Base-by-base conservation (phyloP, 768 basidiomycete species). In the Suillus sp. region DNA sequence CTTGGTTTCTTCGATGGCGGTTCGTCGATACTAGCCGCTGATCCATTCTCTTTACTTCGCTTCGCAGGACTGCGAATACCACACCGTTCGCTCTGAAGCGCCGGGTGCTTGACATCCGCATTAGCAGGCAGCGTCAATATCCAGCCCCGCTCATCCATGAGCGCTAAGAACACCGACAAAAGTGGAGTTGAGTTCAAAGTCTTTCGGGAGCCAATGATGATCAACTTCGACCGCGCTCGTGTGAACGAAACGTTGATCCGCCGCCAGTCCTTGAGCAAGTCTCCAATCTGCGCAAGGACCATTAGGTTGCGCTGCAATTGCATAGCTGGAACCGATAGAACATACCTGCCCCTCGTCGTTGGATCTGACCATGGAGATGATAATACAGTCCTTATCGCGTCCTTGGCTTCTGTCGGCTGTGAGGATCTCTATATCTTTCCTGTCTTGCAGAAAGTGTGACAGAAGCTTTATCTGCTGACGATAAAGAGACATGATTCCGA, bases 221-320 rank as follows among this genome's bases (percentile, higher is more conserved):
- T 81, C 2, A 99, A 79, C 78, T 99, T 99, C 38, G 86, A 85
- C 61, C 90, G 87, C 0, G 96, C 96, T 18, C 97, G 89, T 1
- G 96, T 98, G 74, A 99, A 94, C 8, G 95, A 91, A 20, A 99
- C 97, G 71, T 99, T 99, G 82, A 98, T 89, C 38, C 97, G 78
- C 42, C 97, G 83, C 96, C 96, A 98, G 72, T 99, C 97, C 68
- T 91, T 93, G 30, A 99, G 80, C 2, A 99, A 82, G 60, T 98
- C 95, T 10, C 97, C 97, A 32, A 94, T 83, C 95, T 96, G 65
- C 37, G 32, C 50, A 22, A 50, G 58, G 63, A 62, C 59, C 32
- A 43, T 54, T 30, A 25, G 27, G 0, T 18, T 4, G 37, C 2
- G 16, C 16, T 25, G 22, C 9, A 10, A 18, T 5, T 37, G 25